Evolutionary conservation across 148 eudicot genomes (phyloP), one percentile per base, ranked within the genome.

Genomic region (Rheum nobile): DNA sequence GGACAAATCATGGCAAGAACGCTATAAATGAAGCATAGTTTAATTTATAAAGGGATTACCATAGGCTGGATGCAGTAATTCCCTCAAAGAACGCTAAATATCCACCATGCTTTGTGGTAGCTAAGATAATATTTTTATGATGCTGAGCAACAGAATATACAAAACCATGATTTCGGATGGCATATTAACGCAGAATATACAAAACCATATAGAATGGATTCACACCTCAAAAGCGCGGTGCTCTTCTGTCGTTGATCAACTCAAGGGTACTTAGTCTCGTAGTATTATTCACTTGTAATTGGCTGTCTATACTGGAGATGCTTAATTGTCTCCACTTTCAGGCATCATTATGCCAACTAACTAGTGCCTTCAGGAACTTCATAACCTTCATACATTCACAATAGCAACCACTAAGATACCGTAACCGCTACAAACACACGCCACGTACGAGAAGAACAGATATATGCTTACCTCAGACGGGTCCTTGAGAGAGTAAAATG

Each of bases 41-140:
- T 41, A 41, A 41, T 41, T 41, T 41, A 41, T 8, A 41, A 5
- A 3, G 10, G 22, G 26, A 54, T 65, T 90, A 95, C 98, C 97
- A 95, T 55, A 95, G 78, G 74, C 90, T 79, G 72, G 93, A 85
- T 75, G 79, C 98, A n/a, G 89, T 78, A 61, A 95, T 63, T 81
- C 97, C 98, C 84, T 95, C 97, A 71, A 91, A 90, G 72, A 88
- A 88, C 12, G 93, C 98, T 21, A 91, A 89, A 83, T 95, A 96
- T 78, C 98, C 98, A 68, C 98, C 98, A 73, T 95, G 93, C 67
- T 79, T 76, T 16, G 98, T 76, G 46, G 90, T 91, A 61, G 95
- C 97, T 76, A 93, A 82, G 72, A 95, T 85, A 55, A 91, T 77
- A 72, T 95, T 95, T 83, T 83, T 86, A 74, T 95, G n/a, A n/a